Base-by-base conservation (phyloP, 2,329 filamentous ascomycete species). In the Ceratocystis lukuohia region DNA sequence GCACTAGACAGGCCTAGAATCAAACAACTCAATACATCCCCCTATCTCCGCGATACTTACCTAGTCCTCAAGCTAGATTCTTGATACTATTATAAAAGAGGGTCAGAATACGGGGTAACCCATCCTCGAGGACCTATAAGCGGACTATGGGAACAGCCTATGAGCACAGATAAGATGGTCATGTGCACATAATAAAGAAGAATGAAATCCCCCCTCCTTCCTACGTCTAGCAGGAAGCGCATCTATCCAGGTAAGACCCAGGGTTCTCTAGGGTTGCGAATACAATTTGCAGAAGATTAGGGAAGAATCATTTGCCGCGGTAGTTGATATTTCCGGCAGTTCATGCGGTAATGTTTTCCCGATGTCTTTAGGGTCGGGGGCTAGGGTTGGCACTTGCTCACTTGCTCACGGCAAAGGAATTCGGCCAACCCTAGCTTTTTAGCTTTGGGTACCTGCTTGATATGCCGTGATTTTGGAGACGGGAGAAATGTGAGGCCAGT, bases 271-370 rank as follows among this genome's bases (percentile, higher is more conserved):
- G 56, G 56, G 56, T 59, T 59, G 56, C 17, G n/a, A 59, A 33
- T 59, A 59, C 28, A 59, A 4, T 59, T 37, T 37, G 4, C 56
- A 59, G 56, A 20, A 7, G 12, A 7, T 20, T 2, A n/a, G 7
- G 56, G 56, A 37, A 59, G 56, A 59, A 59, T 59, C 5, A 59
- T 59, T 20, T 20, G 17, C 56, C 28, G 56, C 28, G 56, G 56
- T 15, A 59, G 7, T 20, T 20, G 15, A 59, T 37, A 59, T 59
- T 33, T 59, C 56, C 56, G 56, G 56, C 56, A 59, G 5, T 37
- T 59, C 2, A n/a, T 20, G 56, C 56, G 56, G 56, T 59, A 59
- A n/a, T 20, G 28, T 59, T 59, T n/a, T 33, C 25, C 56, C 56
- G 56, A 20, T 1, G 3, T 5, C 2, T 1, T 10, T 59, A 59